Conservation (phyloP, 345 rosid genomes). For the Tarenaya hassleriana region DNA sequence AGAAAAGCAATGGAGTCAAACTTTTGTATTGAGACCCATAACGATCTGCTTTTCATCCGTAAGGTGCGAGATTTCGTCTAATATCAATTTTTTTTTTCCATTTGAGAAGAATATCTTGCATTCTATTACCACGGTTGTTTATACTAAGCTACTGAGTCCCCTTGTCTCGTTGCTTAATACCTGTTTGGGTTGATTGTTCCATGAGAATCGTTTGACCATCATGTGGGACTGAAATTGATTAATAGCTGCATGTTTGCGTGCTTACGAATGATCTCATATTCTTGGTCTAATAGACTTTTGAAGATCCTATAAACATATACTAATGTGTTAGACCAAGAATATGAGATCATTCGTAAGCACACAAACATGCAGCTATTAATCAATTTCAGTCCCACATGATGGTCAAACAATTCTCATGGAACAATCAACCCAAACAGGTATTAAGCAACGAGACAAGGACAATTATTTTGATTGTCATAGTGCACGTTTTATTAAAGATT, state of each 20-base stretch:
- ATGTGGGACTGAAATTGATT: constrained; percentile 16
- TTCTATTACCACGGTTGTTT: constrained; percentile 14
- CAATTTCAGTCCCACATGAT: constrained; percentile 15
- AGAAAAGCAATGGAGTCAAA: constrained; percentile 38
- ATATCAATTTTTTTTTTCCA: constrained; percentile 15
- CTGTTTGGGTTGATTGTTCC: constrained; percentile 13
- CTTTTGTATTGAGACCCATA: constrained; percentile 55
- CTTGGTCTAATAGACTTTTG: constrained; percentile 13
- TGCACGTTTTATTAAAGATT: neutral
- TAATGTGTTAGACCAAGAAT: constrained; percentile 18
- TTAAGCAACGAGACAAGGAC: constrained; percentile 20
- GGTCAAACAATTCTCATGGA: constrained; percentile 6
- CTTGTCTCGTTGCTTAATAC: constrained; percentile 21
- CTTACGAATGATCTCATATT: constrained; percentile 16
- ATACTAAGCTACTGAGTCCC: constrained; percentile 8
- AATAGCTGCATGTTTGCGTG: constrained; percentile 15
- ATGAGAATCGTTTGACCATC: constrained; percentile 7
- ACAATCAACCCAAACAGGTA: constrained; percentile 16
- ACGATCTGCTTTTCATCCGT: constrained; percentile 46
- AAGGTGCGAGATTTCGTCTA: constrained; percentile 44
- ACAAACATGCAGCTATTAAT: constrained; percentile 17
- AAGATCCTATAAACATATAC: neutral
- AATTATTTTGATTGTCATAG: too few relatives aligned
- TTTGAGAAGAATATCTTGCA: constrained; percentile 6
- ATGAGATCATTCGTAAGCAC: constrained; percentile 14